Base-by-base conservation (phyloP, 2,329 filamentous ascomycete species). In the Phaeosphaeria sp. region DNA sequence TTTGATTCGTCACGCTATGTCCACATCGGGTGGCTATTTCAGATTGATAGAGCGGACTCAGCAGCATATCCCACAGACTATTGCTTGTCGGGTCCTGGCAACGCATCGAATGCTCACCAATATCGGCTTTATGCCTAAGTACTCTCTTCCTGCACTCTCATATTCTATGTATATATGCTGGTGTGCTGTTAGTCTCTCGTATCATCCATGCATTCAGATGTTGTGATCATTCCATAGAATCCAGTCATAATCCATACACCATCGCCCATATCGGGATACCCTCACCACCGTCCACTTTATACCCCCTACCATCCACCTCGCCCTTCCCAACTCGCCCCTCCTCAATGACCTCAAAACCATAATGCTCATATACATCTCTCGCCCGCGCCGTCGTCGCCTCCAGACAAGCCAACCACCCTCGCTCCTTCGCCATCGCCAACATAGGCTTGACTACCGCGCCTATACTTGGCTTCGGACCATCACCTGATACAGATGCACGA, bases 361-460 rank as follows among this genome's bases (percentile, higher is more conserved):
- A 21, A 25, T 54, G 50, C 13, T 20, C 10, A 46, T 60, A 60
- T 1, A 60, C 27, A 41, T 57, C 54, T 13, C 54, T 54, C 18
- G 54, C 46, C 21, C 41, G 42, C 22, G 47, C 30, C 1, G 46
- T 39, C 36, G 58, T 60, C 1, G 58, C 48, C 22, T 60, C 54
- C 20, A 60, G 20, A n/a, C 57, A 50, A 13, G 49, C 50, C 9
- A 53, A 42, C 58, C 58, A 60, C 10, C 42, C 47, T 11, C 51
- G 46, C 36, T 57, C 54, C 25, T 33, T 50, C 20, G 58, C 58
- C 42, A 60, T 54, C 6, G 48, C 42, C 18, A 60, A 27, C 9
- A 60, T 49, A 1, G 58, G 58, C n/a, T 53, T 52, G 13, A 60
- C 33, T 1, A 60, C 50, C 5, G 57, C 43, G n/a, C 54, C 54